Evolutionary conservation across 352 stramenopile genomes (phyloP).

Genomic region (Globisporangium cederbergense): DNA sequence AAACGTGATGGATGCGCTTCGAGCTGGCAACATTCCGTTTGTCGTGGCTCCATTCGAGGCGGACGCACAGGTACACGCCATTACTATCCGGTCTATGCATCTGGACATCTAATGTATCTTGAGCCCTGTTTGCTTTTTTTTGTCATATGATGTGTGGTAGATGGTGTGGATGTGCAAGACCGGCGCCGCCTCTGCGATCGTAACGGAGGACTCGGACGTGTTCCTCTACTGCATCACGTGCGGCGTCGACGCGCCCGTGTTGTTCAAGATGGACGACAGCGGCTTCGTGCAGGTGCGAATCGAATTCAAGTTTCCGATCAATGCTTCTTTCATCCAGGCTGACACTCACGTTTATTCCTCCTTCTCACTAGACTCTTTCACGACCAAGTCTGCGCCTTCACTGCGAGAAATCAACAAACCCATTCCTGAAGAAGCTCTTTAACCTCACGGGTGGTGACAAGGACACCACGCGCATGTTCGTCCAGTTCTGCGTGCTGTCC

Average conservation of each 20-base stretch:
- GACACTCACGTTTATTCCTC: not conserved
- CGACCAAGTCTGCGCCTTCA: conserved; percentile 50
- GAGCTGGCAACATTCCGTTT: conserved; percentile 39
- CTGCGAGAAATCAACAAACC: conserved; percentile 32
- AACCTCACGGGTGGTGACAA: conserved; percentile 55
- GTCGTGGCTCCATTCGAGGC: conserved; percentile 77
- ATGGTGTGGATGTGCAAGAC: conserved; percentile 83
- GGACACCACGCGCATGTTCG: conserved; percentile 67
- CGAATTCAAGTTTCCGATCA: too few relatives aligned
- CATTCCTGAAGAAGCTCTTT: conserved; percentile 64
- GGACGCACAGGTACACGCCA: conserved; percentile 41
- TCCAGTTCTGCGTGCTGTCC: conserved; percentile 71
- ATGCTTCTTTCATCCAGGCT: not conserved
- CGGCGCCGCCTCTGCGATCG: conserved; percentile 49
- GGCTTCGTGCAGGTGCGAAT: conserved; percentile 45
- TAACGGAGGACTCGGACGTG: conserved; percentile 83
- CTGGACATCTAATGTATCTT: too few relatives aligned
- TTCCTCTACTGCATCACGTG: conserved; percentile 69
- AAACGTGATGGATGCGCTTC: conserved; percentile 56
- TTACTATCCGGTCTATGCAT: not conserved
- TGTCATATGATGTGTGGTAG: conserved; percentile 12
- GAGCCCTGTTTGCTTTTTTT: not conserved
- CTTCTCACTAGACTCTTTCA: conserved; percentile 36
- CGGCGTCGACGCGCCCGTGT: conserved; percentile 43
- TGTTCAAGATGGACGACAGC: conserved; percentile 72